Base-by-base conservation (phyloP, 2,329 filamentous ascomycete genomes). In the Claviceps pazoutovae region DNA sequence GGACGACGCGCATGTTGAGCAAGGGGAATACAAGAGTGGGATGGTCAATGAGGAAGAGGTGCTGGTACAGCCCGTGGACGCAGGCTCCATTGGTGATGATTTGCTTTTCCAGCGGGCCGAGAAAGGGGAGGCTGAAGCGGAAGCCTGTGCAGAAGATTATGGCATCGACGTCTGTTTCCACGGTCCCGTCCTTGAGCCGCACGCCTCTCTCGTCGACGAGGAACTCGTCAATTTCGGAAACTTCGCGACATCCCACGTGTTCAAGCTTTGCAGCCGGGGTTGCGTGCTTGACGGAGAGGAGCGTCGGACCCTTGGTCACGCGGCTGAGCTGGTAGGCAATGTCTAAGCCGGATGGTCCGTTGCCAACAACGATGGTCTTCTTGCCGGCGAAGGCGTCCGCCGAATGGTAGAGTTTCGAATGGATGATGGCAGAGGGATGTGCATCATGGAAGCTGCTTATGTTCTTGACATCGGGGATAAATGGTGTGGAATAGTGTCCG, bases 81-180 rank as follows among this genome's bases (percentile, higher is more conserved):
- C 85, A 77, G 37, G 75, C 76, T 1, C 90, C 90, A 51, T 81
- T 77, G 0, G 78, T 82, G 51, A 90, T 74, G 2, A 88, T 63
- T 0, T 78, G 71, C 9, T 64, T 66, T 14, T 68, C 60, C 4
- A 78, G 57, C 2, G 67, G 62, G 13, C 64, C 63, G 4, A 84
- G 64, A 61, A 95, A 96, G 0, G 89, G 88, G 53, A 85, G 86
- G 5, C 83, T 82, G 67, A 87, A 95, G 52, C 95, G 78, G 61
- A 94, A 97, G 0, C 91, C 91, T 0, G 91, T 96, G 64, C 87
- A 90, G 66, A 91, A 96, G 30, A 97, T 64, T 5, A 96, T 70
- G 1, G 80, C 77, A 60, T 96, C 90, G 52, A 97, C 67, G 37
- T 82, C 71, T 3, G 69, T 68, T 61, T 88, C 85, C 9, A 83